Evolutionary conservation across 352 stramenopile species (phyloP).

Genomic region (Phytopythium ostracodes): DNA sequence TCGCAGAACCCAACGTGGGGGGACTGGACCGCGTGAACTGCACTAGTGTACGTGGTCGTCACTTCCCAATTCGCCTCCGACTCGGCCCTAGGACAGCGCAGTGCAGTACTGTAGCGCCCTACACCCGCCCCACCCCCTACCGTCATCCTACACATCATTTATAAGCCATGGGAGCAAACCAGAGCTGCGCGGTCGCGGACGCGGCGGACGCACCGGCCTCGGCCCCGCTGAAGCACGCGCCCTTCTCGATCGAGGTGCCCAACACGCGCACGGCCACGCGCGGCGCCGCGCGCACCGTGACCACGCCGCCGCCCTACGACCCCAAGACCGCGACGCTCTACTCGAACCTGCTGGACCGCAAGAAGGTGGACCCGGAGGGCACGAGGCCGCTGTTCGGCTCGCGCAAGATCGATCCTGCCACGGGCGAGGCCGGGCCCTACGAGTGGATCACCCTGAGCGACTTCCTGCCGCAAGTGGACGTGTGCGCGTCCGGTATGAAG

Average conservation of each 20-base stretch:
- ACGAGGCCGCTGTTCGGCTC: conserved; percentile 53
- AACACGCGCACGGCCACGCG: conserved; percentile 22
- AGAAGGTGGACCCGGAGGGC: conserved; percentile 39
- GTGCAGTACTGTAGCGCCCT: no score
- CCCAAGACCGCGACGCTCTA: conserved; percentile 41
- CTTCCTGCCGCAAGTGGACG: conserved; percentile 45
- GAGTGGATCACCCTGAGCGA: conserved; percentile 61
- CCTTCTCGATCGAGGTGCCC: conserved; percentile 23
- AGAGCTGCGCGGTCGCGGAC: conserved; percentile 5
- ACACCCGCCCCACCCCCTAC: no score
- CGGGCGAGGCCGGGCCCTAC: conserved; percentile 32
- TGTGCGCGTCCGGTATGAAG: conserved; percentile 35
- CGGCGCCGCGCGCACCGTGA: conserved; percentile 21
- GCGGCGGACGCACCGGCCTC: conserved; percentile 16
- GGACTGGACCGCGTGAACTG: not conserved
- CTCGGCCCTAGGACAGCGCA: no score
- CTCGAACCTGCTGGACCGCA: conserved; percentile 37
- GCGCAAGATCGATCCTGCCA: conserved; percentile 35
- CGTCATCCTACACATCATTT: no score
- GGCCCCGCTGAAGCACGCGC: conserved; percentile 11
- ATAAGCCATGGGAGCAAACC: not conserved
- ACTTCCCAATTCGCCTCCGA: conserved; percentile 1
- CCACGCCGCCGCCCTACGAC: conserved; percentile 23
- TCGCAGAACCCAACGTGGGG: not conserved
- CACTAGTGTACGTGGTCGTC: not conserved